Evolutionary conservation across 1,139 yeast species (phyloP).

Genomic region (Saccharomyces hybrid): DNA sequence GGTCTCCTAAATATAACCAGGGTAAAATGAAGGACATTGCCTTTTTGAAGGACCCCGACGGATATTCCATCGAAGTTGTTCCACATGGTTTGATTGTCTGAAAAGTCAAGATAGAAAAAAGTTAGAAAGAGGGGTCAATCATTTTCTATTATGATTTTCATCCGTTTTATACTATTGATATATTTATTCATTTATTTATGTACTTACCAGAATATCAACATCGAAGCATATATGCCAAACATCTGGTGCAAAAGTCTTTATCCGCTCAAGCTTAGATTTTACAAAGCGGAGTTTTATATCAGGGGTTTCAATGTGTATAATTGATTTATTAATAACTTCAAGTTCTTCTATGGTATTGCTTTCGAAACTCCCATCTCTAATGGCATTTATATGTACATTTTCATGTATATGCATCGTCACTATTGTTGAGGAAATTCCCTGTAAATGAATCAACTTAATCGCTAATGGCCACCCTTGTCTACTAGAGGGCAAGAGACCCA

Average conservation of each 20-base stretch:
- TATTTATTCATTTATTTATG: not conserved
- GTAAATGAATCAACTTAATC: constrained; percentile 21
- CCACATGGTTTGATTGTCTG: constrained; percentile 28
- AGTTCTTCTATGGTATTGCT: not conserved
- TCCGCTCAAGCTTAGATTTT: constrained; percentile 38
- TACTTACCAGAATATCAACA: constrained; percentile 21
- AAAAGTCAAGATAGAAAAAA: not conserved
- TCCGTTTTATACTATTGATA: not conserved
- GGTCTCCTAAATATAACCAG: constrained; percentile 51
- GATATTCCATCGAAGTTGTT: constrained; percentile 72
- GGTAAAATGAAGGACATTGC: constrained; percentile 57
- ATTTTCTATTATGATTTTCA: not conserved
- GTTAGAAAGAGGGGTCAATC: not conserved
- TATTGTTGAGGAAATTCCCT: constrained; percentile 6
- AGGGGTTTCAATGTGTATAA: not conserved
- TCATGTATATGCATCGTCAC: constrained; percentile 65
- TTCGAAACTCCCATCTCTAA: constrained; percentile 29
- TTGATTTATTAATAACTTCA: not conserved
- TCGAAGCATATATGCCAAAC: constrained; percentile 74
- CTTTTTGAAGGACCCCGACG: constrained; percentile 85
- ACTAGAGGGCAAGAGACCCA: constrained; percentile 73
- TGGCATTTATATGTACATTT: constrained; percentile 46
- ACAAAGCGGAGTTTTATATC: constrained; percentile 6
- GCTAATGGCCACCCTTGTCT: constrained; percentile 53
- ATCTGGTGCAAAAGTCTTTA: constrained; percentile 83